Evolutionary conservation across 1,139 yeast genomes (phyloP).

Genomic region (Candida anutae): DNA sequence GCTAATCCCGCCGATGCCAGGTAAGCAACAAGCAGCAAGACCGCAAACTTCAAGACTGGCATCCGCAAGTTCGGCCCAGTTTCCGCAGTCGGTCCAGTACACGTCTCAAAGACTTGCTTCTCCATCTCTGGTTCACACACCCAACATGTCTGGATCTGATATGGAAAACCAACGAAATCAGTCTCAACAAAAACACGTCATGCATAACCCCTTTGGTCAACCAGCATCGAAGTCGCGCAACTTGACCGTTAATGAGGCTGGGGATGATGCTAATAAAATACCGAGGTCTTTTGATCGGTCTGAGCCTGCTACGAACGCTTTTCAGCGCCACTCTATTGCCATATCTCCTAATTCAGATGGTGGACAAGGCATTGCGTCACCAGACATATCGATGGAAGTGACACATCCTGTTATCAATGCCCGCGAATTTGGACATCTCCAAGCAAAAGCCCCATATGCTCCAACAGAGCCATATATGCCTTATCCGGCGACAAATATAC

Average conservation of each 20-base stretch:
- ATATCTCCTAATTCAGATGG: neutral
- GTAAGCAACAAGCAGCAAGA: slow-evolving; percentile 8
- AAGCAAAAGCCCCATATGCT: neutral
- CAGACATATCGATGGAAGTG: neutral
- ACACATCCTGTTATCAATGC: neutral
- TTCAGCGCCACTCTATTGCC: slow-evolving; percentile 1
- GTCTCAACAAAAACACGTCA: neutral
- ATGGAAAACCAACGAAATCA: neutral
- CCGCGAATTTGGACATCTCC: neutral
- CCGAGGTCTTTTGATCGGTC: no score
- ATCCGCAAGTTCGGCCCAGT: no score
- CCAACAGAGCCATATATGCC: neutral
- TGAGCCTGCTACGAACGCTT: neutral
- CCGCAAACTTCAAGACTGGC: slow-evolving; percentile 1
- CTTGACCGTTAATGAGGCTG: no score
- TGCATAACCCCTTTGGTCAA: no score
- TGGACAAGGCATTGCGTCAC: no score
- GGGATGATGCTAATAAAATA: no score
- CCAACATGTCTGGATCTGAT: no score
- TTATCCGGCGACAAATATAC: neutral
- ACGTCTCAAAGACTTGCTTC: no score
- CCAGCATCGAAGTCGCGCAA: no score
- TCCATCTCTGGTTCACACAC: no score
- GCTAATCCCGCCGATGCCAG: slow-evolving; percentile 23
- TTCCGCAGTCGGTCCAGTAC: no score